phyloP scores from a whole-genome alignment of 2,329 filamentous ascomycete genomes.

The Blastomyces silverae region DNA sequence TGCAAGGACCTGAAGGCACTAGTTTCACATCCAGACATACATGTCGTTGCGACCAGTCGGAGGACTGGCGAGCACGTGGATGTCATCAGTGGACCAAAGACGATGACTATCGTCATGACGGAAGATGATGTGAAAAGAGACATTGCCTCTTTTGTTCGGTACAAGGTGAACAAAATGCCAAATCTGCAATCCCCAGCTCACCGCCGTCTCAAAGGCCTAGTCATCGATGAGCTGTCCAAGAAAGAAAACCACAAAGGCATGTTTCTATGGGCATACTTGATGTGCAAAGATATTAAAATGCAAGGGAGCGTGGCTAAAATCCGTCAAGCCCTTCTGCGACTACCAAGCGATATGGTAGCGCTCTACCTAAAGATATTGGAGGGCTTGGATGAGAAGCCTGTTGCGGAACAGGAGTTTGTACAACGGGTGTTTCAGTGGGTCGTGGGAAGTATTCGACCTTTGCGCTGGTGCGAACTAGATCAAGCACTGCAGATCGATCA shows the following conservation, averaged over 20 bases:
- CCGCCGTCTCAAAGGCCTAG: constrained; percentile 1
- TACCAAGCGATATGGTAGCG: constrained; percentile 9
- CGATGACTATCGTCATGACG: constrained; percentile 9
- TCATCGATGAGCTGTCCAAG: constrained; percentile 15
- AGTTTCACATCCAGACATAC: constrained; percentile 4
- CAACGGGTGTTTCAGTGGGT: constrained; percentile 15
- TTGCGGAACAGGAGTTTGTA: constrained; percentile 12
- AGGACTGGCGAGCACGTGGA: constrained; percentile 12
- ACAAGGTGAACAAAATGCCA: constrained; percentile 13
- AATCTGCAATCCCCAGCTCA: constrained; percentile 7
- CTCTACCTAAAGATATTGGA: constrained; percentile 14
- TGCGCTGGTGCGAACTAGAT: constrained; percentile 14
- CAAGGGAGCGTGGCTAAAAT: constrained; percentile 8
- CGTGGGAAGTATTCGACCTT: constrained; percentile 15
- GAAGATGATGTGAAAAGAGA: constrained; percentile 14
- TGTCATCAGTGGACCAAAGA: constrained; percentile 7
- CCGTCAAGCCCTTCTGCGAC: background rate
- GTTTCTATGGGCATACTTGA: constrained; percentile 16
- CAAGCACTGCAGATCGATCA: constrained; percentile 14
- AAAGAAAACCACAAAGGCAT: constrained; percentile 14
- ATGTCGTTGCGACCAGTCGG: constrained; percentile 12
- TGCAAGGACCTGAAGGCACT: constrained; percentile 12
- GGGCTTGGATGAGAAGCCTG: constrained; percentile 13
- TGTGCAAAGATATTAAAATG: constrained; percentile 16
- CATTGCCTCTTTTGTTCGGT: constrained; percentile 14